phyloP scores from a whole-genome alignment of 2,329 filamentous ascomycete species.

The Cladosporium sphaerospermum region DNA sequence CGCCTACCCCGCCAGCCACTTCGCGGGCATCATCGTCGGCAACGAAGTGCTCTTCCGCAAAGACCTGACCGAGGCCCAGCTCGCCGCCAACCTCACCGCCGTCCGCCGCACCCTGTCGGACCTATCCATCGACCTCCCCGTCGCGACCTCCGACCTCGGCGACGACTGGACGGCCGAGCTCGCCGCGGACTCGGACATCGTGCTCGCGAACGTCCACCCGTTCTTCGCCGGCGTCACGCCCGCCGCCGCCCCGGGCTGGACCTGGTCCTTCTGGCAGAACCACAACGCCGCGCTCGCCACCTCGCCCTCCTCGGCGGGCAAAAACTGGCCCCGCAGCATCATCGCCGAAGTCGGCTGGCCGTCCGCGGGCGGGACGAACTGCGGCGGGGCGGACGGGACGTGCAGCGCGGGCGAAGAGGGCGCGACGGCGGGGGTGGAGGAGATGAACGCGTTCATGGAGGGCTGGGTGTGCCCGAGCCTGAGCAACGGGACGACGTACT shows the following conservation, averaged over 20 bases:
- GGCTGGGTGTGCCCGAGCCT: constrained; percentile 79
- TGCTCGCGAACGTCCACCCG: constrained; percentile 96
- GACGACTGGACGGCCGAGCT: constrained; percentile 74
- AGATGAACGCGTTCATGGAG: constrained; percentile 81
- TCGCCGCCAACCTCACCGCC: constrained; percentile 58
- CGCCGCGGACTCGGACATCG: constrained; percentile 66
- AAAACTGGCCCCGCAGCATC: constrained; percentile 38
- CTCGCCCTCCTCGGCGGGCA: constrained; percentile 49
- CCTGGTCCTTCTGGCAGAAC: constrained; percentile 70
- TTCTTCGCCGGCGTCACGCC: constrained; percentile 81
- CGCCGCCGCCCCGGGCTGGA: constrained; percentile 68
- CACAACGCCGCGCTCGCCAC: constrained; percentile 64
- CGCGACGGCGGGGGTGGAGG: constrained; percentile 68
- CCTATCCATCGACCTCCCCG: constrained; percentile 62
- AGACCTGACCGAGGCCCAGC: constrained; percentile 59
- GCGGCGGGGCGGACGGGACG: constrained; percentile 45
- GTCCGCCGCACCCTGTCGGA: constrained; percentile 68
- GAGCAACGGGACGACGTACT: constrained; percentile 80
- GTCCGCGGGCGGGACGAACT: constrained; percentile 70
- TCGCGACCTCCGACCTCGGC: constrained; percentile 84
- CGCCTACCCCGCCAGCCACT: constrained; percentile 47
- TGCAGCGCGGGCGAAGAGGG: constrained; percentile 55
- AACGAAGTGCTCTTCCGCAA: constrained; percentile 58
- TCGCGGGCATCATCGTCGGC: constrained; percentile 57
- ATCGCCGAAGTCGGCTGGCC: constrained; percentile 95